Evolutionary conservation across 371 early-diverging fungal genomes (phyloP), one percentile per base, ranked within the genome.

Genomic region (Rhizopus microsporus): DNA sequence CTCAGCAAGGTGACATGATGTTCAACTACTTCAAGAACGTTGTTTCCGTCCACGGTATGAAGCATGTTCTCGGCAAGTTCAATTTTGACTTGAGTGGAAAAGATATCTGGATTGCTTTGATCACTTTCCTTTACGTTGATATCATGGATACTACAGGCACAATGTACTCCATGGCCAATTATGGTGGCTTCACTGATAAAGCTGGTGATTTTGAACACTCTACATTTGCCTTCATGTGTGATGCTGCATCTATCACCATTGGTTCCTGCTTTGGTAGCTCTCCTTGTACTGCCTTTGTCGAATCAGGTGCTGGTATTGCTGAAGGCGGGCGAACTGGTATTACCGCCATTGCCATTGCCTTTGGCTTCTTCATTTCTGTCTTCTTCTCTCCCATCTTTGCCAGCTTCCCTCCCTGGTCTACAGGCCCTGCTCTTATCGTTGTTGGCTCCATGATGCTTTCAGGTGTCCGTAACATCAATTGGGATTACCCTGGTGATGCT

Each of bases 301-400:
- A 92, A 65, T 88, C 89, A 7, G 90, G 89, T 35, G 86, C 89
- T 1, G 91, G 91, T 57, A 88, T 92, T 56, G 82, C 89, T 34
- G 91, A 91, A 69, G 92, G 91, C 40, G 92, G 89, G n/a, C 75
- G 80, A 16, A 92, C 91, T 0, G 91, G 91, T 40, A 76, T 92
- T 48, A 86, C 91, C n/a, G 86, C 89, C 10, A 71, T 92, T n/a
- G 68, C 80, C 0, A 76, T 83, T 5, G 83, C 82, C 2, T 65
- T 91, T 64, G 75, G 85, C 51, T 90, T 92, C 78, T 85, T 90
- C 52, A 67, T 91, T 38, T 81, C 86, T 16, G 72, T 91, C 42
- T 90, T 92, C 77, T 88, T 91, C 58, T 85, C 91, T 1, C 92
- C 92, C 15, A 89, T 91, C 59, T 90, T 90, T 74, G 93, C 92